Base-by-base conservation (phyloP, 1,284 basidiomycete species). In the Serendipita sp. region DNA sequence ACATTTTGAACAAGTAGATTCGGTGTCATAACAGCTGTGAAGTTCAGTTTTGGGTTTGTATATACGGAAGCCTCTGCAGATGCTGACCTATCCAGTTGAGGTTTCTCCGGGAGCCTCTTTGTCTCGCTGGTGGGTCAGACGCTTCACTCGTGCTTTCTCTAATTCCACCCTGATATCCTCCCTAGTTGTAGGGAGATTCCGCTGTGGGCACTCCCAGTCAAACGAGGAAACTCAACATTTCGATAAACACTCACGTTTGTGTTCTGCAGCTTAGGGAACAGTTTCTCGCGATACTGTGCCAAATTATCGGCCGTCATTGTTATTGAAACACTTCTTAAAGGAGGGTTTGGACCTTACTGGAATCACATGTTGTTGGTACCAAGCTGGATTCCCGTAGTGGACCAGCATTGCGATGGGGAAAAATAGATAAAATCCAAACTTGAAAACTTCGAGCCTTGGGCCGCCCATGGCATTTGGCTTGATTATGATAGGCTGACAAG, bases 381-480 rank as follows among this genome's bases (percentile, higher is more conserved):
- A 96, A 43, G 88, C 82, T 3, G 91, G 89, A 72, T 93, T 89
- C 62, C 92, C 91, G 70, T 90, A 94, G 72, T 93, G 88, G 61
- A 93, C 75, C 74, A 95, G 84, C 30, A 90, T 83, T 49, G 82
- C 78, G 61, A 94, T 81, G 0, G 93, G 93, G 67, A 94, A 85
- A 71, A 92, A 91, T 64, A 95, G 82, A 74, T 96, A 95, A 38
- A 92, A 76, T 1, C 83, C 84, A 68, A 93, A 93, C 74, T 91
- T 91, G 82, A 92, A 89, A 17, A 93, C 81, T 73, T 93, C 91
- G 63, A 93, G 82, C 71, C 88, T 89, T 45, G 88, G 82, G 38
- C 88, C 87, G 15, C 79, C 87, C 87, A 91, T 90, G 66, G 34
- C 34, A 35, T 38, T 38, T 38, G 38, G 38, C 38, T 38, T 13